Evolutionary conservation across 495 filamentous ascomycete genomes (phyloP), one percentile per base, ranked within the genome.

Genomic region (Daldinia vernicosa): DNA sequence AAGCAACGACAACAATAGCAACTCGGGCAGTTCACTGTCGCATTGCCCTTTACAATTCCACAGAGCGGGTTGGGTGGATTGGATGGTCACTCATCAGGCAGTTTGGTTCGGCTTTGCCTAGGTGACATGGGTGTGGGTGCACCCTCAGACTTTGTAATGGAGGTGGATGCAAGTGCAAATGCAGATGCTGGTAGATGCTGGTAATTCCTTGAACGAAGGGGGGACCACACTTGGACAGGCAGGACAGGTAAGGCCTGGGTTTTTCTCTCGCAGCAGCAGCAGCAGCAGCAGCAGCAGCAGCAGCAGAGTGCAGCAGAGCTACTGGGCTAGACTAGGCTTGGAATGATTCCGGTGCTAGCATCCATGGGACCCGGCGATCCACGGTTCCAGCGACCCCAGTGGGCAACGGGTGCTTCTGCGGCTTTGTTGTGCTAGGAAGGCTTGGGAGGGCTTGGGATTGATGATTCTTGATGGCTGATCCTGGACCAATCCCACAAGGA

Each of bases 31-130:
- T 66, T 73, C 70, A 66, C 55, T 62, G 70, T 73, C 70, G 70
- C 70, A 73, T 73, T 63, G 58, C 57, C 52, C 47, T 73, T 60
- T 68, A 55, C 33, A 66, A 65, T 71, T 67, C 52, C 51, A 67
- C 63, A 59, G 58, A 56, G 62, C 61, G 50, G 67, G 54, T 60
- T 40, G 59, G 50, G 69, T 72, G 69, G 69, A 67, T 72, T 70
- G 70, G 57, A 70, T 63, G 67, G 62, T 66, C 71, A 74, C 57
- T 71, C 66, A 65, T 67, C 71, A 70, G 71, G 66, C 66, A 73
- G 66, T 74, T 71, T 74, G 71, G 71, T 60, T 74, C 71, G 71
- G 71, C 71, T 74, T 64, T 64, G 70, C 35, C 56, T 70, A 26
- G 62, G 60, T 50, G 67, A 70, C 71, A 74, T 74, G 71, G 71